These are phyloP conservation scores for Leonotis leonurus DNA, from an alignment of 257 asterid species.

Conservation along the genomic window DNA sequence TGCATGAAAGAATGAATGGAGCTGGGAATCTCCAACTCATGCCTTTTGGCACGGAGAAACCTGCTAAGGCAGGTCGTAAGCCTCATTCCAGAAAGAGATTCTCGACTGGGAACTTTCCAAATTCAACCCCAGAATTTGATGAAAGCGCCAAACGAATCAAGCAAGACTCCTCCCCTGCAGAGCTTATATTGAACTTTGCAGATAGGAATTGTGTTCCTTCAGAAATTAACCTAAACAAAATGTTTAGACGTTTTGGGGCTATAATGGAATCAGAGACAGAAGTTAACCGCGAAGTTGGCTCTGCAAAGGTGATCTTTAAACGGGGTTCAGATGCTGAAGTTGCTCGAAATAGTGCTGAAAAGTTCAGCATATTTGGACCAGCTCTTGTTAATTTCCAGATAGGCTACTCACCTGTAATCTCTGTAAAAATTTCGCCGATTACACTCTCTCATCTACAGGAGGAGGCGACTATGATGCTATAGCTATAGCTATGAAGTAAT, in stretches of 20 bases:
- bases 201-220: conserved; percentile 65
- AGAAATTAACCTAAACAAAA: conserved; percentile 65
- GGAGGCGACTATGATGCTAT: conserved; percentile 36
- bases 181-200: conserved; percentile 63
- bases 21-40: conserved; percentile 23
- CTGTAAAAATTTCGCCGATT: conserved; percentile 43
- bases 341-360: conserved; percentile 69
- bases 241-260: conserved; percentile 85
- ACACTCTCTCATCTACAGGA: conserved; percentile 37
- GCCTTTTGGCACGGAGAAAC: conserved; percentile 29
- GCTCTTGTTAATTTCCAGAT: conserved; percentile 66
- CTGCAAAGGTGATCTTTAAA: conserved; percentile 82
- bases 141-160: conserved; percentile 42
- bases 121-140: conserved; percentile 23
- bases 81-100: conserved; percentile 51
- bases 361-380: conserved; percentile 72
- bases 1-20: conserved; percentile 42
- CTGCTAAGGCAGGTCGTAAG: conserved; percentile 44
- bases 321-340: conserved; percentile 93
- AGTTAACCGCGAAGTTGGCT: conserved; percentile 58
- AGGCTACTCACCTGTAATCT: conserved; percentile 60
- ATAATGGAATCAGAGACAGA: conserved; percentile 88
- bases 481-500: conserved; percentile 20
- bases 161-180: conserved; percentile 71
- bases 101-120: conserved; percentile 35